Base-by-base conservation (phyloP, 257 asterid species). In the Sherardia arvensis region DNA sequence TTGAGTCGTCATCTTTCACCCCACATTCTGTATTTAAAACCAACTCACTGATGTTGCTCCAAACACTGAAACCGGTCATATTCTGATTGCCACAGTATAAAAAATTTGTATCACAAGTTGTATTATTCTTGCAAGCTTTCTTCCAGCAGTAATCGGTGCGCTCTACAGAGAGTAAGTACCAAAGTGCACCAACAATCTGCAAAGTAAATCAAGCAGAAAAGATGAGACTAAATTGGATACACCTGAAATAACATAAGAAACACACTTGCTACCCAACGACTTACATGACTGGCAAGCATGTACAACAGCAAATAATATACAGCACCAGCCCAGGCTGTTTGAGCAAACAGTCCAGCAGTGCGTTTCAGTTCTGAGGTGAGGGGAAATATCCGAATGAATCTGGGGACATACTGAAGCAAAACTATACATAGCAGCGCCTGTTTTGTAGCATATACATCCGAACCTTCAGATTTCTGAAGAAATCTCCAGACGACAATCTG, bases 311-410 rank as follows among this genome's bases (percentile, higher is more conserved):
- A 77, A 74, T 93, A 93, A 69, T 86, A 81, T 49, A 84, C 99
- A 32, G 99, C 99, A 76, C 99, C 99, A 76, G 95, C 99, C 97
- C 97, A 93, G 20, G 99, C 99, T 65, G 97, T 87, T 81, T 93
- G 97, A 72, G 97, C 99, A 75, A 93, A 93, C 76, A 93, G 95
- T 72, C 99, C 99, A 57, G 99, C 77, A 20, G 99, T 93, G 74
- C 99, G 85, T 76, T 93, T 93, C 80, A 93, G 60, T 76, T 93
- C 99, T 15, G 97, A 87, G 30, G 91, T 85, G 67, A 93, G 83
- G 14, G 99, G 97, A 66, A 79, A 53, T 20, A 93, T 71, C 54
- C 96, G 85, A 38, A 79, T 76, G 64, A 87, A 78, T 74, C 99
- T 84, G 11, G 96, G 96, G 59, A 90, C 65, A 62, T 93, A 93